phyloP scores from a whole-genome alignment of 805 yeast species.

The Metschnikowia chrysomelidarum region DNA sequence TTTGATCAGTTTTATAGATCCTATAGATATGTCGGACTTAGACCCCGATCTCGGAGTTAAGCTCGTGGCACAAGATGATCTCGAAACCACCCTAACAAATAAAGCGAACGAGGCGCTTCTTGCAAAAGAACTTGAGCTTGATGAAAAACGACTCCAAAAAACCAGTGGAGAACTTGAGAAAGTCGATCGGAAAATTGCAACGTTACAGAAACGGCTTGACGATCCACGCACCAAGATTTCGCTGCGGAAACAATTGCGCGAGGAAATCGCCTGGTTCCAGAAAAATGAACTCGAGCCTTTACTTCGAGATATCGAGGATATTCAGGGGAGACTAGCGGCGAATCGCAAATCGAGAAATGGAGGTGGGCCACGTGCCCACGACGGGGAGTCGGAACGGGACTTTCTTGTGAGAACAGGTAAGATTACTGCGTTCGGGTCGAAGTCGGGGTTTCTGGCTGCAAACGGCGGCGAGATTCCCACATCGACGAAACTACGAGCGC shows the following conservation, averaged over 20 bases:
- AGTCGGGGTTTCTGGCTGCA: constrained; percentile 49
- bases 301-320: constrained; percentile 61
- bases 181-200: constrained; percentile 40
- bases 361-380: constrained; percentile 11
- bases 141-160: constrained; percentile 70
- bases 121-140: constrained; percentile 67
- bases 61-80: constrained; percentile 72
- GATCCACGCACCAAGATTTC: constrained; percentile 63
- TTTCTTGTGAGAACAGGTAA: constrained; percentile 85
- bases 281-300: constrained; percentile 51
- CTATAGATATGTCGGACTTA: constrained; percentile 1
- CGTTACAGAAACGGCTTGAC: constrained; percentile 47
- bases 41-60: constrained; percentile 18
- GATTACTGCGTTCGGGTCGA: constrained; percentile 87
- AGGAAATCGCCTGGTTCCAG: constrained; percentile 53
- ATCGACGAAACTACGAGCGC: constrained; percentile 48
- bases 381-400: constrained; percentile 76
- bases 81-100: constrained; percentile 72
- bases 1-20: background rate
- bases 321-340: constrained; percentile 33
- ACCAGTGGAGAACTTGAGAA: constrained; percentile 49
- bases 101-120: constrained; percentile 64
- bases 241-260: constrained; percentile 51
- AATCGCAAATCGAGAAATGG: constrained; percentile 40
- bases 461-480: constrained; percentile 18